Percentiles rank a stretch among this genome's conserved stretches.
These are phyloP conservation scores for Russula lepida DNA, from an alignment of 768 basidiomycete species.

Conservation along the genomic window DNA sequence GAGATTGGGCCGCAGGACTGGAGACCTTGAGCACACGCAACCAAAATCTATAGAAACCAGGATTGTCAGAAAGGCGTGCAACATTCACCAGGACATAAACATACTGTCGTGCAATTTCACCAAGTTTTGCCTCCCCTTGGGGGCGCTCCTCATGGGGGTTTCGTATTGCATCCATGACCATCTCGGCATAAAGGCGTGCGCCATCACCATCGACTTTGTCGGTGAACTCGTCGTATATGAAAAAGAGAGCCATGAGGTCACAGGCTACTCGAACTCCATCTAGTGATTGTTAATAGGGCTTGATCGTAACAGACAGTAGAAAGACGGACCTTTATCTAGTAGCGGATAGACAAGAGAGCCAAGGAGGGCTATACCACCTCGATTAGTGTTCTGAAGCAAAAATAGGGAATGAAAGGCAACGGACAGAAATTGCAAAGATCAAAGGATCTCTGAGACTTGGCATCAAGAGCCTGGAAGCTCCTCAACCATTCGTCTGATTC, in stretches of 20 bases:
- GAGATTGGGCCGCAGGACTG: no score
- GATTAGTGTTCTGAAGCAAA: neutral
- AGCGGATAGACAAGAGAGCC: no score
- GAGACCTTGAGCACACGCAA: conserved; percentile 2
- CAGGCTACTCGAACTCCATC: conserved; percentile 1
- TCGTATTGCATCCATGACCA: conserved; percentile 5
- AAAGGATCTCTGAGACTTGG: no score
- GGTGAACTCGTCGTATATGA: no score
- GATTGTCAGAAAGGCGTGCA: neutral
- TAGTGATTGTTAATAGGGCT: neutral
- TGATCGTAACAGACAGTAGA: neutral
- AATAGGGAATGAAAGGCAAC: neutral
- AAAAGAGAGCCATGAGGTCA: conserved; percentile 3
- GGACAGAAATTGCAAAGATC: no score
- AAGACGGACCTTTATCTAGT: no score
- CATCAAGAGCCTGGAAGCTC: no score
- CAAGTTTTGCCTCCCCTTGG: conserved; percentile 3
- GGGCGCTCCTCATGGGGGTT: neutral
- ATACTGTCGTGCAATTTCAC: conserved; percentile 9
- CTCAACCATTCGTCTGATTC: no score
- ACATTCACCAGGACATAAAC: neutral
- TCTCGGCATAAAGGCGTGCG: no score
- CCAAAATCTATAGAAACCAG: conserved; percentile 7
- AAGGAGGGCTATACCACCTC: neutral
- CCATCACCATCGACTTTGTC: no score